Evolutionary conservation across 2,329 filamentous ascomycete species (phyloP), one percentile per base, ranked within the genome.

Genomic region (Immersiporthe knoxdaviesiana): DNA sequence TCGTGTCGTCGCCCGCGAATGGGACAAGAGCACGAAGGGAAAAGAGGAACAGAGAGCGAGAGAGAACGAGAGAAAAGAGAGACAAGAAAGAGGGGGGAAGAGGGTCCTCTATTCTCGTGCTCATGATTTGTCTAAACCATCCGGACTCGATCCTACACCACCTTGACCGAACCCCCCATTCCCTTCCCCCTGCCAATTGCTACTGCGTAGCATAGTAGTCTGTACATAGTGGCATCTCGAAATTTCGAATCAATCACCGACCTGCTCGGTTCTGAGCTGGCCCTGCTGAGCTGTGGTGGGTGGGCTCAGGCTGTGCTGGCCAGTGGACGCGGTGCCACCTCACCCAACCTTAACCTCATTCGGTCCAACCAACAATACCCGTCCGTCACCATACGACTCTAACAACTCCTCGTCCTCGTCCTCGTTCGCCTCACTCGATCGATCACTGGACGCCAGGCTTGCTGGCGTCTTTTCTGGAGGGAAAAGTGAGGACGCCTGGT

Each of bases 251-350:
- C 44, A 21, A 47, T 47, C 44, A 47, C 44, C 24, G 14, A 56
- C 52, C 27, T 52, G 52, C 52, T 35, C 56, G 32, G 14, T 30
- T 8, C 35, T 32, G 56, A 18, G 32, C 21, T 32, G 32, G 30
- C 16, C 12, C 32, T 37, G 56, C 32, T 37, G 27, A n/a, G 32
- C 54, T 65, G n/a, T n/a, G 63, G 63, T 30, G 14, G n/a, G 24
- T 56, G 52, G 24, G 27, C 52, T 56, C 2, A 35, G 35, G 52
- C 32, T 44, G 24, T 24, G 39, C 39, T 44, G 37, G 60, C 41
- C 27, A 27, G 24, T 58, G 47, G 44, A 54, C 47, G 60, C 60
- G 37, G 66, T 67, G 66, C 59, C 66, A 68, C 60, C 37, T 65
- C 63, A 65, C 35, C 62, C 32, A 18, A 32, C 54, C 54, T 58